Evolutionary conservation across 345 rosid genomes (phyloP).

Genomic region (Cochlearia excelsa): DNA sequence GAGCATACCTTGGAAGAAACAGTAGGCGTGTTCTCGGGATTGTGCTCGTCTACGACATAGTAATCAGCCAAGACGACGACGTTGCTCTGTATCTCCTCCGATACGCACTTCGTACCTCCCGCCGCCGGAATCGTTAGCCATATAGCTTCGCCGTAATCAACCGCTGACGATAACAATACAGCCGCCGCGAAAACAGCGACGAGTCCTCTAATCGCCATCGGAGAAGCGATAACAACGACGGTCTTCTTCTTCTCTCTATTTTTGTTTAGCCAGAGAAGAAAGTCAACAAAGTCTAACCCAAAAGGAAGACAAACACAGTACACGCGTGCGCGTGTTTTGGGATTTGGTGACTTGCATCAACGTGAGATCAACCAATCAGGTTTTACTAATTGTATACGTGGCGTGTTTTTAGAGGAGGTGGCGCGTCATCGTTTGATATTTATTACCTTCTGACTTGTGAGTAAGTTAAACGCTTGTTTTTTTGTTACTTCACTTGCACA

Average conservation of each 20-base stretch:
- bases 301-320: not conserved
- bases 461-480: no score
- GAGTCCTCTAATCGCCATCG: constrained; percentile 29
- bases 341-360: constrained; percentile 29
- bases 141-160: constrained; percentile 46
- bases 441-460: not conserved
- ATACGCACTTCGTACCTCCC: constrained; percentile 80
- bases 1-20: constrained; percentile 55
- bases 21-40: constrained; percentile 43
- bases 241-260: constrained; percentile 22
- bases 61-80: constrained; percentile 81
- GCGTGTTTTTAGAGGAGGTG: constrained; percentile 11
- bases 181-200: constrained; percentile 8
- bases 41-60: constrained; percentile 60
- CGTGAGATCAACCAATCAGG: constrained; percentile 25
- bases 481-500: no score
- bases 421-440: constrained; percentile 16
- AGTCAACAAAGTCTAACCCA: constrained; percentile 24
- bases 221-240: constrained; percentile 16
- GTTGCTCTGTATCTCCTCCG: constrained; percentile 86
- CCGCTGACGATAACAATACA: constrained; percentile 25
- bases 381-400: constrained; percentile 18
- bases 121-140: constrained; percentile 78
- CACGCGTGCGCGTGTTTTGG: constrained; percentile 21
- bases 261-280: not conserved